Percentiles rank a stretch among this genome's conserved stretches.
Evolutionary conservation across 306 rosid genomes (phyloP).

Genomic region (Cucurbita pepo): DNA sequence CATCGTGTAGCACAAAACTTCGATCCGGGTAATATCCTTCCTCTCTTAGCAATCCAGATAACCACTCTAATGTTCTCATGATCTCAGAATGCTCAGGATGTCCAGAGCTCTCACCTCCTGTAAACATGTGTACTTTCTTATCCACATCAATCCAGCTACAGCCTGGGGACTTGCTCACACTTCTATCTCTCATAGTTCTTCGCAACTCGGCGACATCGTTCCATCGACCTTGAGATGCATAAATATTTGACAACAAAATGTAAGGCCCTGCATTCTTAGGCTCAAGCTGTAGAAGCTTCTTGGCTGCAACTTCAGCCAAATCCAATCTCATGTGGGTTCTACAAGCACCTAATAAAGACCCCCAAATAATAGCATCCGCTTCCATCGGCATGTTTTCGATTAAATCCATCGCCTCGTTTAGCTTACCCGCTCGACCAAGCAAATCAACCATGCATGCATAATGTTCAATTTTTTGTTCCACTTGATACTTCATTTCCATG

Average conservation of each 20-base stretch:
- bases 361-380: conserved; percentile 28
- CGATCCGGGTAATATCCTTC: conserved; percentile 8
- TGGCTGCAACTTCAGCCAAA: conserved; percentile 19
- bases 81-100: conserved; percentile 7
- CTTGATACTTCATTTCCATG: conserved; percentile 12
- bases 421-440: conserved; percentile 25
- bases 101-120: conserved; percentile 10
- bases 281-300: conserved; percentile 14
- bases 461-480: conserved; percentile 22
- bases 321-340: conserved; percentile 18
- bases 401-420: conserved; percentile 22
- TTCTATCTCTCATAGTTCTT: conserved; percentile 8
- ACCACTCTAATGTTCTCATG: conserved; percentile 5
- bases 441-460: conserved; percentile 38
- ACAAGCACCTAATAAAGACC: conserved; percentile 27
- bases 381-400: conserved; percentile 23
- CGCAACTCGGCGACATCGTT: conserved; percentile 2
- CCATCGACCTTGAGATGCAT: conserved; percentile 17
- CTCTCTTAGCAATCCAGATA: conserved; percentile 9
- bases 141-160: conserved; percentile 23
- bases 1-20: conserved; percentile 11
- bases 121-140: conserved; percentile 15
- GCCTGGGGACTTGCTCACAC: conserved; percentile 12
- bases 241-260: conserved; percentile 16
- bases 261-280: conserved; percentile 9